A percentile compares a stretch with the other conserved stretches of the same genome.
phyloP scores from a whole-genome alignment of 1,284 basidiomycete species.

The Austroboletus rostrupii region DNA sequence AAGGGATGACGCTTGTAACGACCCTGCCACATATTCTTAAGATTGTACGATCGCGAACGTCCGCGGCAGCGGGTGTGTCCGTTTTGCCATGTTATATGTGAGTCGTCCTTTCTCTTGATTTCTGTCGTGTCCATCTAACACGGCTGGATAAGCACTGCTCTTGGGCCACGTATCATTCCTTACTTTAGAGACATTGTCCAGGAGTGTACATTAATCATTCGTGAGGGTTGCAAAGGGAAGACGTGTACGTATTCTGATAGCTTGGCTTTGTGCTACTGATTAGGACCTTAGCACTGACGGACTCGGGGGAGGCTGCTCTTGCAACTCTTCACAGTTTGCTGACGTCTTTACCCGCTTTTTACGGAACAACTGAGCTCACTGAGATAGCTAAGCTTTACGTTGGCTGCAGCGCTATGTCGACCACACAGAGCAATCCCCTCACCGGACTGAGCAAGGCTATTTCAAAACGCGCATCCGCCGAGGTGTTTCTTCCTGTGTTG shows the following conservation, averaged over 20 bases:
- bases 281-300: slow-evolving; percentile 13
- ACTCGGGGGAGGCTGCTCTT: slow-evolving; percentile 38
- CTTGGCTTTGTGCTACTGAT: slow-evolving; percentile 1
- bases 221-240: slow-evolving; percentile 37
- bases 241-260: slow-evolving; percentile 16
- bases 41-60: slow-evolving; percentile 38
- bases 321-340: slow-evolving; percentile 56
- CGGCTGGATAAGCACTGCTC: slow-evolving; percentile 48
- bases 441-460: slow-evolving; percentile 50
- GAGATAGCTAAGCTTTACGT: slow-evolving; percentile 57
- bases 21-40: slow-evolving; percentile 57
- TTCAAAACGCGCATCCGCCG: slow-evolving; percentile 67
- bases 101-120: slow-evolving; percentile 9
- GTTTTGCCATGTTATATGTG: slow-evolving; percentile 64
- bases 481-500: slow-evolving; percentile 63
- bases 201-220: slow-evolving; percentile 50
- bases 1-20: slow-evolving; percentile 61
- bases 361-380: slow-evolving; percentile 57
- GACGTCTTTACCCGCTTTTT: slow-evolving; percentile 65
- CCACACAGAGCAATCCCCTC: slow-evolving; percentile 27
- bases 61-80: slow-evolving; percentile 43
- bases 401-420: slow-evolving; percentile 36
- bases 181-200: slow-evolving; percentile 72
- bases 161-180: slow-evolving; percentile 86
- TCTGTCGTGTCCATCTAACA: slow-evolving; percentile 10